phyloP scores from a whole-genome alignment of 345 rosid genomes.

The Dipteronia dyeriana region DNA sequence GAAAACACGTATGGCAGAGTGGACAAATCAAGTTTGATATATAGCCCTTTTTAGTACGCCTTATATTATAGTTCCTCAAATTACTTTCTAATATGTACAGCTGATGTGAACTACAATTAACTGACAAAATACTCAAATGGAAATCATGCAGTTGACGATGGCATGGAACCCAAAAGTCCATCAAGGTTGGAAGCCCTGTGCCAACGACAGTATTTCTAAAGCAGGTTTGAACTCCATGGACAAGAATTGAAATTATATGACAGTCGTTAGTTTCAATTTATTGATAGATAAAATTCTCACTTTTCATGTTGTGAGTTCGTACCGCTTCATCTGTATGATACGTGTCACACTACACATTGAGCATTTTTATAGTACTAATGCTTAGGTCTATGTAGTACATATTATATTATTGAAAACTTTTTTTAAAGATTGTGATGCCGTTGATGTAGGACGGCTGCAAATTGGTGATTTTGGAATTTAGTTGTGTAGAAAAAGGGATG shows the following conservation, averaged over 20 bases:
- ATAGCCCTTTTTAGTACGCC: not conserved
- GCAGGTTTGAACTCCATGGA: constrained; percentile 48
- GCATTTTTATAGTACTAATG: not conserved
- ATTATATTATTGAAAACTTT: not conserved
- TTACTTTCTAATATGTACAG: constrained; percentile 4
- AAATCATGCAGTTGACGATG: constrained; percentile 58
- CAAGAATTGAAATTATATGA: not conserved
- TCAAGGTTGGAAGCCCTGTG: constrained; percentile 74
- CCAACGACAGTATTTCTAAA: constrained; percentile 41
- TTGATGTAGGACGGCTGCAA: not conserved
- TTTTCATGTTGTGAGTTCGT: not conserved
- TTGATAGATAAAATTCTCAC: not conserved
- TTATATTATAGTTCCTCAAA: constrained; percentile 3
- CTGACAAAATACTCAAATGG: constrained; percentile 13
- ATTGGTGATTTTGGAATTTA: not conserved
- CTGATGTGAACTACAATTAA: constrained; percentile 22
- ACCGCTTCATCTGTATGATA: not conserved
- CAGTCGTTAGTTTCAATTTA: not conserved
- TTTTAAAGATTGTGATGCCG: not conserved
- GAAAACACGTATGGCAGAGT: not conserved
- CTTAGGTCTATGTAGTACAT: not conserved
- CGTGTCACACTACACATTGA: not conserved
- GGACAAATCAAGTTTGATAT: not conserved
- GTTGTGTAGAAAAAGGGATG: constrained; percentile 3
- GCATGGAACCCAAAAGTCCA: constrained; percentile 61